Evolutionary conservation across 108 stramenopile species (phyloP).

Genomic region (Epipyxis sp.): DNA sequence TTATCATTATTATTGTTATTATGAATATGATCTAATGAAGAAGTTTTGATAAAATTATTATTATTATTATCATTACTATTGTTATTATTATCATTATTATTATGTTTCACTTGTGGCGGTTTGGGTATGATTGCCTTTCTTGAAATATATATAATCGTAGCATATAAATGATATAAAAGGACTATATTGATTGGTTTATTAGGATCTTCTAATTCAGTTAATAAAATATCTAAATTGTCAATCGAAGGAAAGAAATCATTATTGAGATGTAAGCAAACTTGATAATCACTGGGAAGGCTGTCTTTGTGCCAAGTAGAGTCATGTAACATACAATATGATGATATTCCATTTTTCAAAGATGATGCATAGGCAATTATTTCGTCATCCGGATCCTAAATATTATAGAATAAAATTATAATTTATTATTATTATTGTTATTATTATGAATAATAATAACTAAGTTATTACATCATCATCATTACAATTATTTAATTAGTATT

Average conservation of each 20-base stretch:
- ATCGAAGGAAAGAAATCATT: neutral
- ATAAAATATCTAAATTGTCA: neutral
- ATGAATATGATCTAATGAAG: neutral
- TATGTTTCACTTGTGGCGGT: neutral
- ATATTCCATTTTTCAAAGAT: neutral
- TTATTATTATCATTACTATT: neutral
- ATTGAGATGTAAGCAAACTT: neutral
- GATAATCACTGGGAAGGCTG: neutral
- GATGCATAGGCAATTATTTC: slow-evolving; percentile 8
- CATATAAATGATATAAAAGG: slow-evolving; percentile 1
- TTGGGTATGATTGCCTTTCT: neutral
- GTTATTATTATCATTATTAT: neutral
- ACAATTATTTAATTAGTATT: too few relatives aligned
- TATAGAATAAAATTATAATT: neutral
- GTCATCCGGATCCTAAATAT: neutral
- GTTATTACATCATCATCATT: too few relatives aligned
- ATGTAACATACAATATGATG: neutral
- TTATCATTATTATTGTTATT: neutral
- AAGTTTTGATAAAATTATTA: neutral
- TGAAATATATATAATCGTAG: neutral
- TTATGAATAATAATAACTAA: too few relatives aligned
- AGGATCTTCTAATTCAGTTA: neutral
- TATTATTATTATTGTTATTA: too few relatives aligned
- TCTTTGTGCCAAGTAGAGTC: neutral
- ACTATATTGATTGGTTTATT: neutral